phyloP scores from a whole-genome alignment of 2,329 filamentous ascomycete species.

The Phialophora tarda region DNA sequence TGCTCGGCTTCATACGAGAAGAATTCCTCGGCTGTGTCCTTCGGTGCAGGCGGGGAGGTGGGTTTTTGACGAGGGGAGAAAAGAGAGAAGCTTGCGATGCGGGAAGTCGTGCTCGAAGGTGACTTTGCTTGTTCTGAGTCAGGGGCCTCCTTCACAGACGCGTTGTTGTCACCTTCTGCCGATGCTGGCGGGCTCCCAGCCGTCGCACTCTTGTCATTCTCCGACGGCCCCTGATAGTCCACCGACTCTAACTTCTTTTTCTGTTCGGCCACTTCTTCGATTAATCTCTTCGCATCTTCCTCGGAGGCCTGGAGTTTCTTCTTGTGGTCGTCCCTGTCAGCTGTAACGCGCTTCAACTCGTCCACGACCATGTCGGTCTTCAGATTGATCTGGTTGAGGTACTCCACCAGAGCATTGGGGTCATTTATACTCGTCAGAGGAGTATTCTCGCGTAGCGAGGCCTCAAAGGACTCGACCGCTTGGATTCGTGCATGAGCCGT shows the following conservation, averaged over 20 bases:
- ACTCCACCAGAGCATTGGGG: conserved; percentile 82
- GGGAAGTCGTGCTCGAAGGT: conserved; percentile 45
- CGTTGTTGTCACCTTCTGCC: neutral
- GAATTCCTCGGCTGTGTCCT: conserved; percentile 69
- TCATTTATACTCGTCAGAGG: conserved; percentile 88
- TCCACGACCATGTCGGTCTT: conserved; percentile 93
- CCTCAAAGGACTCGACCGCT: conserved; percentile 91
- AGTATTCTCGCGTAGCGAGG: conserved; percentile 87
- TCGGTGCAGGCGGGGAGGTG: conserved; percentile 42
- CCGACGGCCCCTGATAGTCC: conserved; percentile 42
- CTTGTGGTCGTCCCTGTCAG: conserved; percentile 79
- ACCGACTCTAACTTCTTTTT: conserved; percentile 47
- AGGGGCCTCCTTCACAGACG: conserved; percentile 26
- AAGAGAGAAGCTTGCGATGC: conserved; percentile 46
- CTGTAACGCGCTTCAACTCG: conserved; percentile 84
- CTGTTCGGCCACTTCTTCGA: conserved; percentile 67
- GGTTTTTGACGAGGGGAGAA: conserved; percentile 49
- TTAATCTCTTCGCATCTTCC: conserved; percentile 65
- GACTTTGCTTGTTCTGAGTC: conserved; percentile 41
- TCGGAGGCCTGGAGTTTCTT: conserved; percentile 74
- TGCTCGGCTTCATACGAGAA: conserved; percentile 93
- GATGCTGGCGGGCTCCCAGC: neutral
- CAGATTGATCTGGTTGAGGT: conserved; percentile 81
- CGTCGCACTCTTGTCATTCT: conserved; percentile 11
- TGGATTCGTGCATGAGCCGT: conserved; percentile 86